Evolutionary conservation across 2,329 filamentous ascomycete species (phyloP).

Genomic region (Cadophora luteo-olivacea): DNA sequence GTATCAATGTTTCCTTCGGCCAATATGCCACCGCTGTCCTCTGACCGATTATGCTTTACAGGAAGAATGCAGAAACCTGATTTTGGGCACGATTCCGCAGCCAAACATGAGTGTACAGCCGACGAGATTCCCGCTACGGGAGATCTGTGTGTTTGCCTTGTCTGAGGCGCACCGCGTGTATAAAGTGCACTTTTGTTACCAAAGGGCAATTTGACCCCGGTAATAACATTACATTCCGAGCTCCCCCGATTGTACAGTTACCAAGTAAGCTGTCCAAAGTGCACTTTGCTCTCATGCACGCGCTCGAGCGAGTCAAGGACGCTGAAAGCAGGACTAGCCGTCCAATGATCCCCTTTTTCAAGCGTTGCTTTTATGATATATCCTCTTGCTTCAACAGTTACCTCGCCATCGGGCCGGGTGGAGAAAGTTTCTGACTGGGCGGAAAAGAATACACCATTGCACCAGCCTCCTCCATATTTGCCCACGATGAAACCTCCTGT

Average conservation of each 20-base stretch:
- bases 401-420: constrained; percentile 4
- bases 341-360: not conserved
- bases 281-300: not conserved
- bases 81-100: not conserved
- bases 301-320: not conserved
- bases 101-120: not conserved
- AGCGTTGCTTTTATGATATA: not conserved
- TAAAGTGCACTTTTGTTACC: constrained; percentile 10
- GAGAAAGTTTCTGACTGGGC: not conserved
- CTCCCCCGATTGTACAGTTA: not conserved
- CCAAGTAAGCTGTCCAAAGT: not conserved
- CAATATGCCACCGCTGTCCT: not conserved
- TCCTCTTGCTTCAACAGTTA: constrained; percentile 5
- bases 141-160: constrained; percentile 8
- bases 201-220: constrained; percentile 1
- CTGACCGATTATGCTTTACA: not conserved
- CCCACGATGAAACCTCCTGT: not conserved
- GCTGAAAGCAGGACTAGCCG: not conserved
- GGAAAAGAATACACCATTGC: not conserved
- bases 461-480: constrained; percentile 4
- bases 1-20: not conserved
- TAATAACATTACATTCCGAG: constrained; percentile 1
- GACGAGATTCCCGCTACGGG: not conserved
- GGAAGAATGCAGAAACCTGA: constrained; percentile 3
- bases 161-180: constrained; percentile 9